Base-by-base conservation (phyloP, 2,329 filamentous ascomycete species). In the Penicillium sp. region DNA sequence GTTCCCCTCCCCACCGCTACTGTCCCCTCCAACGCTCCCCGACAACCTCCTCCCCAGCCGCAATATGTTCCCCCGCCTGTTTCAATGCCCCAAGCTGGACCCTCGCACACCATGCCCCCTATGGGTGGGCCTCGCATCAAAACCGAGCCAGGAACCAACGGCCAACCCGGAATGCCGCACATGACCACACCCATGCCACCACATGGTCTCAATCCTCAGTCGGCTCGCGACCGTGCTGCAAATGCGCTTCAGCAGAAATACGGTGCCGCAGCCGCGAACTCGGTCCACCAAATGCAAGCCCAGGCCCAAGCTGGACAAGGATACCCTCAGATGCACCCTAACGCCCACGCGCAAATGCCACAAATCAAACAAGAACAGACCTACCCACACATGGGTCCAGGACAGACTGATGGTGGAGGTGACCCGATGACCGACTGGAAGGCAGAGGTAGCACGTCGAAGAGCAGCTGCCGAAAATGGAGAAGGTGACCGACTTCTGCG, bases 321-420 rank as follows among this genome's bases (percentile, higher is more conserved):
- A 24, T 64, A 62, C 43, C 56, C 61, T 19, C 68, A 65, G 52
- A 67, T 69, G 32, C 60, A 60, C 26, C 40, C 51, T 12, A 29
- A 52, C 26, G 22, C 58, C 50, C 69, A 64, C 62, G 60, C 64
- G 63, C 68, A 71, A 39, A 56, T 67, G 37, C 72, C 71, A 38
- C 71, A 71, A 35, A 67, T 73, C 39, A 72, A 71, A 45, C 67
- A 68, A 45, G 65, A 66, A 45, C 62, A 65, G 21, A 58, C 63
- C 10, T 67, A 68, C 53, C 67, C 70, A 24, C 71, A 70, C 13
- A 59, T 76, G 45, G 66, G 69, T 43, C 73, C 74, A 42, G 70
- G 82, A 22, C 87, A 96, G 67, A 84, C 84, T 13, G 91, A 97
- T 64, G 91, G 90, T 44, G 75, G 69, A 42, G 84, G 77, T 49